These are phyloP conservation scores for Hyaloscypha finlandica DNA, from an alignment of 495 filamentous ascomycete genomes.

Conservation along the genomic window DNA sequence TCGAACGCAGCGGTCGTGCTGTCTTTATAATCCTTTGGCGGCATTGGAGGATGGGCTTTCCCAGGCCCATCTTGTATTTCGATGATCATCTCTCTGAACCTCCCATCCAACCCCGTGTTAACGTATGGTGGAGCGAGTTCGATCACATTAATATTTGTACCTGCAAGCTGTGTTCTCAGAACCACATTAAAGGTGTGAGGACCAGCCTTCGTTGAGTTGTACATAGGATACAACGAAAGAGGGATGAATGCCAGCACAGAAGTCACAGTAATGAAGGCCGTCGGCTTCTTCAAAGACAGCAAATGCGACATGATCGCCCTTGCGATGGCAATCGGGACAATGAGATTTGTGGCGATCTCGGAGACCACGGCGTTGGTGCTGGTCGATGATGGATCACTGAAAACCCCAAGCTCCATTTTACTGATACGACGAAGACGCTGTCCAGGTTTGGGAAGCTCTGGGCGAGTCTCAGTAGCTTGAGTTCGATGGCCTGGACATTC, in stretches of 20 bases:
- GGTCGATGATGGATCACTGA: conserved; percentile 31
- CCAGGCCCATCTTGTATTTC: conserved; percentile 31
- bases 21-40: conserved; percentile 35
- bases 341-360: conserved; percentile 35
- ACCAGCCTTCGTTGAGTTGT: conserved; percentile 94
- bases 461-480: conserved; percentile 31
- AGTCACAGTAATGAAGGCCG: conserved; percentile 35
- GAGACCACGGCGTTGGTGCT: conserved; percentile 29
- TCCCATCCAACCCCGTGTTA: conserved; percentile 39
- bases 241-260: conserved; percentile 40
- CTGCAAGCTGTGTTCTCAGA: conserved; percentile 82
- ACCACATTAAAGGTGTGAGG: conserved; percentile 85
- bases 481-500: conserved; percentile 33
- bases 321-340: conserved; percentile 36
- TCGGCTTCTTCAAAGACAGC: conserved; percentile 31
- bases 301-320: conserved; percentile 37
- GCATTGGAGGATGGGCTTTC: conserved; percentile 33
- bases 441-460: conserved; percentile 39
- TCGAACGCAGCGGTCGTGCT: conserved; percentile 28
- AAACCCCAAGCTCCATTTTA: conserved; percentile 31
- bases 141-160: conserved; percentile 50
- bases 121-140: conserved; percentile 44
- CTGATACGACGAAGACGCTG: conserved; percentile 39
- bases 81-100: conserved; percentile 29
- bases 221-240: conserved; percentile 51